Base-by-base conservation (phyloP, 345 rosid species). In the Corymbia maculata region DNA sequence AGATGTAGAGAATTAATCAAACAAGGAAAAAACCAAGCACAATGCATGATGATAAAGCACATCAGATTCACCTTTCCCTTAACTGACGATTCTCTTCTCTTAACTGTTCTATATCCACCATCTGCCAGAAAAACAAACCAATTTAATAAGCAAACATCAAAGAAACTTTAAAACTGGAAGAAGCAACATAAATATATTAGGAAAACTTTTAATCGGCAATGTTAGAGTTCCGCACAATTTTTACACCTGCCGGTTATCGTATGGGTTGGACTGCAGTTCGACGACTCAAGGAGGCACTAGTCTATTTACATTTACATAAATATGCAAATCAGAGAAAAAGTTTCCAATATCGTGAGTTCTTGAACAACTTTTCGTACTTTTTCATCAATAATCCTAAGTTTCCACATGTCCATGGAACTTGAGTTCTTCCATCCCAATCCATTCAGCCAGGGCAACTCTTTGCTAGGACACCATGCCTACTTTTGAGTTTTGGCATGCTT, bases 71-170 rank as follows among this genome's bases (percentile, higher is more conserved):
- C 97, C 98, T 93, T 36, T 93, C 92, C 92, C 66, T 94, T n/a
- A 96, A 92, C 86, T 87, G 92, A 47, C 52, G 88, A 85, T 93
- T 97, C 91, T 97, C 98, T 91, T 91, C 94, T 59, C 92, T 94
- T 89, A 97, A 88, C 89, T 86, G 86, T 53, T 87, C 91, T 64
- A 94, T 86, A 30, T 87, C 90, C 19, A 90, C 79, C 53, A 42
- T 49, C 84, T 75, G 84, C 49, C 84, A 75, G 49, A 75, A 21
- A 42, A 75, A 42, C 49, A 75, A 75, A 75, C 49, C 28, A 0
- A 42, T 42, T 42, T 9, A 42, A 75, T 75, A 75, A 75, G 84
- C 84, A 42, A 75, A 26, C 84, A 42, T 42, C 49, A 10, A 42
- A 19, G 84, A 75, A 75, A 42, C 84, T 70, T 70, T 36, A 61